A percentile compares a stretch with the other conserved stretches of the same genome.
Evolutionary conservation across 352 stramenopile genomes (phyloP).

Genomic region (Blastocystis sp.): DNA sequence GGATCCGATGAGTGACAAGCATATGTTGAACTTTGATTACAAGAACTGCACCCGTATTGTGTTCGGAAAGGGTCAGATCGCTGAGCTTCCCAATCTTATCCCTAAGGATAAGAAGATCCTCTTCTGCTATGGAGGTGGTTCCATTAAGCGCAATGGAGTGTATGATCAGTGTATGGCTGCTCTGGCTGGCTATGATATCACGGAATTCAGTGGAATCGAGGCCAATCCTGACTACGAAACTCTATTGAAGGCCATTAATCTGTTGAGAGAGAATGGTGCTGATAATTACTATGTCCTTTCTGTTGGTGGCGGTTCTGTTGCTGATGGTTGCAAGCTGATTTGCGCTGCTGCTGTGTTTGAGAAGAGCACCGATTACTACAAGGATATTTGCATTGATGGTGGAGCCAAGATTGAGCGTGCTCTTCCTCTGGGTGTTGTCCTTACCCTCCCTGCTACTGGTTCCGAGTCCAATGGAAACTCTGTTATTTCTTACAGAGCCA

Average conservation of each 20-base stretch:
- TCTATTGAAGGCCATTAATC: constrained; percentile 50
- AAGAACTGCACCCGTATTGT: constrained; percentile 66
- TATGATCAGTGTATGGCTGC: constrained; percentile 65
- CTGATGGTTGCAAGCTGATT: constrained; percentile 65
- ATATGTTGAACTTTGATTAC: constrained; percentile 62
- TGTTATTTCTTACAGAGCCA: constrained; percentile 65
- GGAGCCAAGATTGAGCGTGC: neutral
- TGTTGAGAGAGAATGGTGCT: constrained; percentile 49
- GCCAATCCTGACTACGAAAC: constrained; percentile 67
- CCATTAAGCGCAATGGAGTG: constrained; percentile 64
- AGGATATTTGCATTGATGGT: constrained; percentile 22
- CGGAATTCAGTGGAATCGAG: constrained; percentile 62
- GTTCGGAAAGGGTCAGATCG: constrained; percentile 67
- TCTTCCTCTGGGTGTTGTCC: constrained; percentile 56
- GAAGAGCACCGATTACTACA: constrained; percentile 56
- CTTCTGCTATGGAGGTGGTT: constrained; percentile 62
- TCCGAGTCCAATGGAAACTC: constrained; percentile 65
- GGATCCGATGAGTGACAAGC: neutral
- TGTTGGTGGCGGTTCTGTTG: constrained; percentile 65
- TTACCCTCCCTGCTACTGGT: constrained; percentile 60
- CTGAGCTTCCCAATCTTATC: constrained; percentile 10
- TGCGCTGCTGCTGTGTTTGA: constrained; percentile 61
- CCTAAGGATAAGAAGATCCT: constrained; percentile 68
- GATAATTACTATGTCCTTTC: constrained; percentile 62
- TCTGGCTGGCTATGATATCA: constrained; percentile 42